Conservation (phyloP, 441 rosid genomes). For the Hura crepitans region DNA sequence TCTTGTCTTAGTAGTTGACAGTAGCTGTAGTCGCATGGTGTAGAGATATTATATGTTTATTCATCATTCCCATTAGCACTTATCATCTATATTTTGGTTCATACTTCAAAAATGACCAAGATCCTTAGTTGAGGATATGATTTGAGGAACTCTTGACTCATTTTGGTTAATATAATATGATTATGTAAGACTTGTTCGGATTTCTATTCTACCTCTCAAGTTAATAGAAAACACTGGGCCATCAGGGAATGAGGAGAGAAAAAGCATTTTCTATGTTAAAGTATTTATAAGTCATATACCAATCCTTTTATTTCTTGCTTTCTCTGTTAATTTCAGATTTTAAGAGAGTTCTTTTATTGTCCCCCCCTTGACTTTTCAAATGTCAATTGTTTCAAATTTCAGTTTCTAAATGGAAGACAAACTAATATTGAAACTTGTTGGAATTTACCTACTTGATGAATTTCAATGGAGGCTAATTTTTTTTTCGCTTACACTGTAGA, state of each 20-base stretch:
- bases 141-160: neutral
- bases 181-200: neutral
- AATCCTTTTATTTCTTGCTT: neutral
- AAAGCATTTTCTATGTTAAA: neutral
- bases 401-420: no score
- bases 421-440: neutral
- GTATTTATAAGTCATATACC: neutral
- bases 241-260: neutral
- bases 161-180: neutral
- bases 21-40: neutral
- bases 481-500: neutral
- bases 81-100: slow-evolving; percentile 5
- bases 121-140: neutral
- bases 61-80: neutral
- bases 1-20: neutral
- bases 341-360: neutral
- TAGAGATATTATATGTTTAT: neutral
- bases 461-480: neutral
- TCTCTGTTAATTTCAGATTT: neutral
- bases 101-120: neutral
- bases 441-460: neutral
- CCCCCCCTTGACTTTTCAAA: neutral
- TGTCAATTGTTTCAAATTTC: no score
- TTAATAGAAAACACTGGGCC: neutral
- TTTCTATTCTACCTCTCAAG: neutral